Conservation (phyloP, 2,329 filamentous ascomycete genomes). For the Penicillium sp. region DNA sequence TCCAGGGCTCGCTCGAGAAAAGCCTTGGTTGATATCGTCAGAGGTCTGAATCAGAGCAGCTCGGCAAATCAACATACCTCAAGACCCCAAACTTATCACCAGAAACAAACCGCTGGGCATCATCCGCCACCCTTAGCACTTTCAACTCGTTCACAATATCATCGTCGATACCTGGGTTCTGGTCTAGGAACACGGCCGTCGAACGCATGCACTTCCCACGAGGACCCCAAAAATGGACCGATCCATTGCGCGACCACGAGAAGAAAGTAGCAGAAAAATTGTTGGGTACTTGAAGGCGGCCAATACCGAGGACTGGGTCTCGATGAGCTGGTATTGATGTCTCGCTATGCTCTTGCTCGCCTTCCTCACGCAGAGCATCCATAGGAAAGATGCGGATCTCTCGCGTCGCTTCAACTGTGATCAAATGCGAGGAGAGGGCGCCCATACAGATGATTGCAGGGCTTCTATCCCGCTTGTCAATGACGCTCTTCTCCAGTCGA, state of each 20-base stretch:
- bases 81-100: constrained; percentile 86
- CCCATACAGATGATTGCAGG: constrained; percentile 63
- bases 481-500: constrained; percentile 20
- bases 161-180: constrained; percentile 45
- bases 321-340: constrained; percentile 55
- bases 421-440: constrained; percentile 63
- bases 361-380: constrained; percentile 32
- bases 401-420: constrained; percentile 72
- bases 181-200: constrained; percentile 67
- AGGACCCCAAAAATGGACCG: constrained; percentile 76
- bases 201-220: constrained; percentile 66
- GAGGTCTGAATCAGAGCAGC: not conserved
- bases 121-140: constrained; percentile 57
- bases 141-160: constrained; percentile 56
- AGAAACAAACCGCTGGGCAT: constrained; percentile 67
- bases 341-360: constrained; percentile 29
- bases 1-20: constrained; percentile 51
- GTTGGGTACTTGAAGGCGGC: constrained; percentile 61
- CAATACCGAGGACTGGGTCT: constrained; percentile 66
- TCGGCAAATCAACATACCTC: constrained; percentile 41
- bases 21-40: constrained; percentile 21
- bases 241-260: constrained; percentile 82
- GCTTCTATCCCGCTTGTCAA: constrained; percentile 29
- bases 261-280: constrained; percentile 68
- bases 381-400: constrained; percentile 65